Conservation (phyloP, 768 basidiomycete genomes). For the Pleurotus tuber-regium region DNA sequence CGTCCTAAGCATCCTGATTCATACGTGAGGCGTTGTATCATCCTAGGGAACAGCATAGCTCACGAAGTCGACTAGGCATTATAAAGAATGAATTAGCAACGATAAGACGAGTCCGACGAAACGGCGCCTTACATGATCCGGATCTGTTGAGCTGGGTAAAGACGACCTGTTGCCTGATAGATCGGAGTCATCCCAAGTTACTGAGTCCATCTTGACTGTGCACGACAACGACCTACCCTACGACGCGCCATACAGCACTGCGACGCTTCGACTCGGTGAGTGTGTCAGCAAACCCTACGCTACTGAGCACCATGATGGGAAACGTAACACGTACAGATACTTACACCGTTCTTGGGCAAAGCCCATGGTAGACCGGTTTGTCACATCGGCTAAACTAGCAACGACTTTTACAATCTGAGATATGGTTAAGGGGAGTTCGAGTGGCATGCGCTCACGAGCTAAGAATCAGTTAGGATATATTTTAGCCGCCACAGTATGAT, state of each 20-base stretch:
- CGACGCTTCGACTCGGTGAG: conserved; percentile 42
- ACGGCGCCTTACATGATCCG: no score
- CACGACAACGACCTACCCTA: conserved; percentile 15
- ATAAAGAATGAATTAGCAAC: no score
- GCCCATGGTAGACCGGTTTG: conserved; percentile 54
- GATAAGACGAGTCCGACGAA: no score
- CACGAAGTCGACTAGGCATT: conserved; percentile 26
- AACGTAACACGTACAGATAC: conserved; percentile 9
- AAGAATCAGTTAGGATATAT: no score
- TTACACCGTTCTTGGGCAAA: conserved; percentile 50
- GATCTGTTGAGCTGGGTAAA: conserved; percentile 52
- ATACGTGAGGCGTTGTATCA: not conserved
- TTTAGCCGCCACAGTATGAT: no score
- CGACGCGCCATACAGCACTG: conserved; percentile 51
- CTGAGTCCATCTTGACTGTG: not conserved
- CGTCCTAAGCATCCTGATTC: conserved; percentile 54
- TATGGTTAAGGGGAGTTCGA: not conserved
- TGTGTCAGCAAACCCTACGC: conserved; percentile 45
- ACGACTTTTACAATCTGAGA: conserved; percentile 24
- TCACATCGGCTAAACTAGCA: conserved; percentile 31
- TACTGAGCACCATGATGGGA: not conserved
- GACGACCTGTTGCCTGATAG: conserved; percentile 59
- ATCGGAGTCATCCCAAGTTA: not conserved
- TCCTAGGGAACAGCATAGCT: not conserved
- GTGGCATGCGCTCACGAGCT: no score